A percentile compares a stretch with the other conserved stretches of the same genome.
Evolutionary conservation across 1,284 basidiomycete genomes (phyloP).

Genomic region (Volvariella volvacea): DNA sequence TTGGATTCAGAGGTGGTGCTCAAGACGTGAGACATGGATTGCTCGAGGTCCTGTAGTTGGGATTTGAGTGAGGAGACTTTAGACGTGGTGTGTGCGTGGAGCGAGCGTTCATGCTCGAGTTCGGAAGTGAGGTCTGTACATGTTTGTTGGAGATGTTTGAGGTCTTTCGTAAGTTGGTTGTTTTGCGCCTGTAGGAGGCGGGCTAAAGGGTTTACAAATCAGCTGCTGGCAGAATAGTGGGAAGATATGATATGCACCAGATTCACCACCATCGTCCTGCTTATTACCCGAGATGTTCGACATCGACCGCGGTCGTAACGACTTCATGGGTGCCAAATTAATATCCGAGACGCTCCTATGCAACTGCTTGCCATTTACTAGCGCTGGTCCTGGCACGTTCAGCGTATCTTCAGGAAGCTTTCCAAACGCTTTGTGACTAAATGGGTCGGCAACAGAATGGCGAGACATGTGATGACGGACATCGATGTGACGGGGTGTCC

Average conservation of each 20-base stretch:
- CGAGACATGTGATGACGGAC: slow-evolving; percentile 5
- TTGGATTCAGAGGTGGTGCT: slow-evolving; percentile 16
- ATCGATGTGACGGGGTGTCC: not conserved
- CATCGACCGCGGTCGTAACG: no score
- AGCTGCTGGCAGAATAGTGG: no score
- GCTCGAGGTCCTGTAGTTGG: slow-evolving; percentile 25
- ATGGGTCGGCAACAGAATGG: no score
- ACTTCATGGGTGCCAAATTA: no score
- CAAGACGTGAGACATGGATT: slow-evolving; percentile 23
- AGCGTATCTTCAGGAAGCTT: not conserved
- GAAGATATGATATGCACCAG: no score
- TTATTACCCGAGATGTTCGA: no score
- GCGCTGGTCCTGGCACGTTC: no score
- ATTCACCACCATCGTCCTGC: no score
- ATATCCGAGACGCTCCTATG: not conserved
- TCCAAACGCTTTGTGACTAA: not conserved
- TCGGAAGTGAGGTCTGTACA: not conserved
- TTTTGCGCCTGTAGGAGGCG: no score
- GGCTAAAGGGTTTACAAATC: no score
- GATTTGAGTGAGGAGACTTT: slow-evolving; percentile 18
- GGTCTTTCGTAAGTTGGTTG: no score
- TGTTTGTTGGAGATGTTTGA: not conserved
- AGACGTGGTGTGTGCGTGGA: slow-evolving; percentile 14
- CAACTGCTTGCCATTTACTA: not conserved
- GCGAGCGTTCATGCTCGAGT: slow-evolving; percentile 12